phyloP scores from a whole-genome alignment of 176 grass and related monocot species.

The Carex scoparia region DNA sequence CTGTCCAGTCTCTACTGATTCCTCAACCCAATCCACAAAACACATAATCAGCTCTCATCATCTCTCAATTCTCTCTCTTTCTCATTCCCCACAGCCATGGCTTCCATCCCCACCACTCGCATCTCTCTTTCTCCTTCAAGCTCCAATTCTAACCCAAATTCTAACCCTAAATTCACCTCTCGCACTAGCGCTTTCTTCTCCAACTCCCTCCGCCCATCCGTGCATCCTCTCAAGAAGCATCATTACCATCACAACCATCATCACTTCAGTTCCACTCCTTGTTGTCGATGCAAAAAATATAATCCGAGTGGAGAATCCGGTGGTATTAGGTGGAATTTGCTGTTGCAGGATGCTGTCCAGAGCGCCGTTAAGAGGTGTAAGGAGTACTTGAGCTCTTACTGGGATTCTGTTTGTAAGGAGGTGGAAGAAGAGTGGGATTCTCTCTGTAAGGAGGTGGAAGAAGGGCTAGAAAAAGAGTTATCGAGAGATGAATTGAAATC shows the following conservation, averaged over 20 bases:
- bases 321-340: conserved; percentile 56
- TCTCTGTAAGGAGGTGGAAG: conserved; percentile 24
- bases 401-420: conserved; percentile 23
- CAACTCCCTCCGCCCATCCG: background rate
- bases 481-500: background rate
- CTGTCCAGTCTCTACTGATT: conserved; percentile 11
- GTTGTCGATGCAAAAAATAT: conserved; percentile 10
- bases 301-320: conserved; percentile 26
- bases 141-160: background rate
- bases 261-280: background rate
- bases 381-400: conserved; percentile 51
- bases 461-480: background rate
- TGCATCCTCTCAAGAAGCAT: conserved; percentile 31
- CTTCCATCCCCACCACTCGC: conserved; percentile 39
- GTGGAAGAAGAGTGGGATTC: conserved; percentile 21
- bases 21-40: conserved; percentile 22
- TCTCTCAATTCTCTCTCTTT: conserved; percentile 19
- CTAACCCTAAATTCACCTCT: conserved; percentile 30
- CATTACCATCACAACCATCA: background rate
- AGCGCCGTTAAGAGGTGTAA: conserved; percentile 54
- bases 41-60: background rate
- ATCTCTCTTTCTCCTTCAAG: conserved; percentile 30
- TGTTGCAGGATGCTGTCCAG: conserved; percentile 51
- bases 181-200: conserved; percentile 39
- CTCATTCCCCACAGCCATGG: conserved; percentile 27